A percentile compares a stretch with the other conserved stretches of the same genome.
These are phyloP conservation scores for Phaffomyces opuntiae DNA, from an alignment of 805 yeast species.

Conservation along the genomic window DNA sequence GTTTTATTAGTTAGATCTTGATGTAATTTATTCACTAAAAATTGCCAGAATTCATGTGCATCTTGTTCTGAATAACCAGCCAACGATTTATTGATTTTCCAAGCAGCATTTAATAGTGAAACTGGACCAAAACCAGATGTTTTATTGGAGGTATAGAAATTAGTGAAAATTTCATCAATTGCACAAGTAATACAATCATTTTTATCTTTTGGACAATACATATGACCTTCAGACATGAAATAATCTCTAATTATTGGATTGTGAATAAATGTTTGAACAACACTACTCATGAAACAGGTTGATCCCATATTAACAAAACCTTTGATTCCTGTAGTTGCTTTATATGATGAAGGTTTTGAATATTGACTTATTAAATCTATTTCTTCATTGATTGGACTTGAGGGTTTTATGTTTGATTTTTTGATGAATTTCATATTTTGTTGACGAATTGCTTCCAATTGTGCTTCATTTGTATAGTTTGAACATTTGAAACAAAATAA, in stretches of 20 bases:
- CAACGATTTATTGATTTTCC: conserved; percentile 76
- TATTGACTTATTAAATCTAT: conserved; percentile 23
- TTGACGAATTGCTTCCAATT: conserved; percentile 44
- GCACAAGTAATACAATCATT: conserved; percentile 74
- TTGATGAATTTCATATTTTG: background rate
- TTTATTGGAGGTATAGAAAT: conserved; percentile 58
- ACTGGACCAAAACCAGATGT: conserved; percentile 77
- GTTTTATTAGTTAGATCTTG: conserved; percentile 22
- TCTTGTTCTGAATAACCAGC: conserved; percentile 98
- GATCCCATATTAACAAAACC: conserved; percentile 95
- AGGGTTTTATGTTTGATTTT: too few species aligned
- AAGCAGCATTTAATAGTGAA: conserved; percentile 72
- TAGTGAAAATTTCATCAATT: conserved; percentile 68
- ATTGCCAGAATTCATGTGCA: conserved; percentile 97
- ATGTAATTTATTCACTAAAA: conserved; percentile 80
- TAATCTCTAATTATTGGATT: conserved; percentile 80
- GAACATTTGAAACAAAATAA: conserved; percentile 77
- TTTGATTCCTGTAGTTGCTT: conserved; percentile 69
- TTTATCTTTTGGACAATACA: conserved; percentile 39
- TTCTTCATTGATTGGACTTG: conserved; percentile 17
- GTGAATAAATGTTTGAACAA: conserved; percentile 84
- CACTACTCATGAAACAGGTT: conserved; percentile 93
- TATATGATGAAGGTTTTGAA: conserved; percentile 30
- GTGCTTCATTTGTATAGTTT: conserved; percentile 58
- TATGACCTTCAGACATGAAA: conserved; percentile 70